Evolutionary conservation across 2,329 filamentous ascomycete genomes (phyloP).

Genomic region (Botrytis medusae): DNA sequence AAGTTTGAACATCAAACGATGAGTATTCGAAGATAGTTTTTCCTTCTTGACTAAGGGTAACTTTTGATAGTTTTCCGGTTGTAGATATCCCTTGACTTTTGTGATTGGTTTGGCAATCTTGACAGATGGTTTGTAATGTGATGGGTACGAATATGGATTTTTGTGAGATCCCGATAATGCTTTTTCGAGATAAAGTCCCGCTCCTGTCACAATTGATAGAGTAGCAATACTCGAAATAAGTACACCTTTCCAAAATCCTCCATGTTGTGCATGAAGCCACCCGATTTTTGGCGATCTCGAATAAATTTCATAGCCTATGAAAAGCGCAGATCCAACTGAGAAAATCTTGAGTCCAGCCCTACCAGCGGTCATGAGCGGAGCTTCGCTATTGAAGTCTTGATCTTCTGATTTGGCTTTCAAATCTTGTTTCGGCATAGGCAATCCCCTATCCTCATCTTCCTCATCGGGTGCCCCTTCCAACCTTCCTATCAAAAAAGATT

Average conservation of each 20-base stretch:
- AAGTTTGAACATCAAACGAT: constrained; percentile 38
- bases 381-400: constrained; percentile 18
- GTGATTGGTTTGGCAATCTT: constrained; percentile 23
- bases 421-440: constrained; percentile 25
- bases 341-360: constrained; percentile 14
- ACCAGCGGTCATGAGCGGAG: constrained; percentile 19
- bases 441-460: constrained; percentile 21
- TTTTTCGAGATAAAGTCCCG: constrained; percentile 23
- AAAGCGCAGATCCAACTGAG: constrained; percentile 15
- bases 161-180: constrained; percentile 6
- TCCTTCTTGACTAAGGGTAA: constrained; percentile 29
- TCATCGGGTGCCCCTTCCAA: constrained; percentile 22
- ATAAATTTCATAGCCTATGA: constrained; percentile 20
- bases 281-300: constrained; percentile 19
- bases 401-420: constrained; percentile 17
- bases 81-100: constrained; percentile 20
- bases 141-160: constrained; percentile 24
- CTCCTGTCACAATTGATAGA: constrained; percentile 7
- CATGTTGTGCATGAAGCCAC: constrained; percentile 38
- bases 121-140: constrained; percentile 23
- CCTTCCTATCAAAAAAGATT: constrained; percentile 23
- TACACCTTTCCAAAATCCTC: constrained; percentile 30
- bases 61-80: constrained; percentile 29
- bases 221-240: constrained; percentile 22
- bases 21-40: constrained; percentile 26